phyloP scores from a whole-genome alignment of 2,329 filamentous ascomycete genomes.

The Beauveria asiatica region DNA sequence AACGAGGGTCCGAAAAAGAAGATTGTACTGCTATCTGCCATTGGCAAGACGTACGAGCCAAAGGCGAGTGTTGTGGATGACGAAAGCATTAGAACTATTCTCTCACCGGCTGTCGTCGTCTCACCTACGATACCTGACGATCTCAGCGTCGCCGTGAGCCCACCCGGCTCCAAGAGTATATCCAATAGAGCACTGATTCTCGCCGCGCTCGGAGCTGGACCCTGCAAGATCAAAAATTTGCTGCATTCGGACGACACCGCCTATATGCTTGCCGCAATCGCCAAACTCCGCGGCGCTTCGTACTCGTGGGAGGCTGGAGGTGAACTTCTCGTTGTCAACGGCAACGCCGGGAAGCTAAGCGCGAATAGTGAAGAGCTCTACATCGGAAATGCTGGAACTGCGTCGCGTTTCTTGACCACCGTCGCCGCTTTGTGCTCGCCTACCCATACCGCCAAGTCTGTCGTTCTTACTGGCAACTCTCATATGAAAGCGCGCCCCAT shows the following conservation, averaged over 20 bases:
- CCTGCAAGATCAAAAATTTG: conserved; percentile 82
- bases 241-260: conserved; percentile 96
- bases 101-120: conserved; percentile 72
- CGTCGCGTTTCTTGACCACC: conserved; percentile 88
- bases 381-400: conserved; percentile 92
- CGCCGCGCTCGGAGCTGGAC: conserved; percentile 78
- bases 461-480: conserved; percentile 82
- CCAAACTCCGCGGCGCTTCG: conserved; percentile 72
- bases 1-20: conserved; percentile 95
- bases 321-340: conserved; percentile 80
- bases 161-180: conserved; percentile 94
- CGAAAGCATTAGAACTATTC: conserved; percentile 68
- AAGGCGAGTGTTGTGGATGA: conserved; percentile 88
- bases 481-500: conserved; percentile 96
- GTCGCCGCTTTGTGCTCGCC: conserved; percentile 77
- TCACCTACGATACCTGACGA: conserved; percentile 59
- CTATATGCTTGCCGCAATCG: conserved; percentile 91
- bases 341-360: conserved; percentile 77
- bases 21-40: conserved; percentile 82
- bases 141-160: conserved; percentile 67
- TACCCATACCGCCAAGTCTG: conserved; percentile 50
- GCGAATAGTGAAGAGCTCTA: conserved; percentile 75
- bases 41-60: conserved; percentile 79
- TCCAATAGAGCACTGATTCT: conserved; percentile 94
- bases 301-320: conserved; percentile 94